Base-by-base conservation (phyloP, 1,284 basidiomycete genomes). In the Veloporphyrellus conicus region DNA sequence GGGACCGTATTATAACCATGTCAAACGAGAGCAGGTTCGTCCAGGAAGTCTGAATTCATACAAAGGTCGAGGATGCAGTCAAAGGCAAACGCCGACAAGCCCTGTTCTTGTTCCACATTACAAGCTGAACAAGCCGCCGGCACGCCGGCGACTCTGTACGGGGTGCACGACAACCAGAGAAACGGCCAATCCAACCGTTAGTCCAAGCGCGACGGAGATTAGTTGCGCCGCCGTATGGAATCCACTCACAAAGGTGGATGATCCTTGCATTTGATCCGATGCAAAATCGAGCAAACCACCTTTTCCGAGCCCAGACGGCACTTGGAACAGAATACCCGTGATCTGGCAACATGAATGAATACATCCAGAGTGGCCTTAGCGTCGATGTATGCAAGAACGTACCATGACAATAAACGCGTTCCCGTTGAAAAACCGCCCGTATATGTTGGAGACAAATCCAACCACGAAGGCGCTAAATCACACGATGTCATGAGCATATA, bases 271-370 rank as follows among this genome's bases (percentile, higher is more conserved):
- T 51, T 77, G 71, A 54, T 77, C 69, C 40, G 76, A 75, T 5
- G 80, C 85, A 61, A 88, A 90, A 53, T 80, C 81, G 55, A 93
- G 75, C n/a, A 94, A 76, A 31, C 91, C 89, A 22, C 87, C 87
- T 48, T 83, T 88, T 7, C 84, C 82, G n/a, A 93, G 75, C 44
- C 90, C 92, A 12, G 87, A 88, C 0, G 90, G 92, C 1, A 94
- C 77, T 70, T 94, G 91, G 69, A 93, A 89, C 15, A 93, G 72
- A 47, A 93, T 89, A 40, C 89, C 88, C 0, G 84, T 87, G 52
- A 87, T 82, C 81, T 84, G 16, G 12, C 27, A 25, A 35, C 15
- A 15, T 19, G n/a, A 22, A 22, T 29, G 23, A 5, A 5, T 25
- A 8, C 8, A 3, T 8, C 18, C 3, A 1, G 20, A 9, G 9